Evolutionary conservation across 1,139 yeast species (phyloP).

Genomic region (Yamadazyma dendronema): DNA sequence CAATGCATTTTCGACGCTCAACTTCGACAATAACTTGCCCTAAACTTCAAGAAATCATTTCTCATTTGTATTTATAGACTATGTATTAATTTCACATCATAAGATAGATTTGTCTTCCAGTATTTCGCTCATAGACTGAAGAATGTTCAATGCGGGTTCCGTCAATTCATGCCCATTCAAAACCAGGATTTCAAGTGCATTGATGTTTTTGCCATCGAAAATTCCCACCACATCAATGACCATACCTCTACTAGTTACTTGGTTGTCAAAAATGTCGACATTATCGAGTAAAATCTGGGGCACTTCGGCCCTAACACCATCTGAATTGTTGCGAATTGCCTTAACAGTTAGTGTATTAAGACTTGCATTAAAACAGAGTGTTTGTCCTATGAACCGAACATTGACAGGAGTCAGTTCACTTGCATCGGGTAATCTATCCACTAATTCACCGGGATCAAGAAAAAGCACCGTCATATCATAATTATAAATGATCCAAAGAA

Average conservation of each 20-base stretch:
- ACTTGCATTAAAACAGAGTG: constrained; percentile 17
- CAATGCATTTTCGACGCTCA: constrained; percentile 4
- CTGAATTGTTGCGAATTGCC: background rate
- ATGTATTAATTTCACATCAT: too few relatives aligned
- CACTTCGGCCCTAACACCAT: background rate
- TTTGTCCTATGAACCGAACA: constrained; percentile 33
- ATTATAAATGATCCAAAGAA: background rate
- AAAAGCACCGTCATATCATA: constrained; percentile 25
- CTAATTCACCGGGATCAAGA: constrained; percentile 25
- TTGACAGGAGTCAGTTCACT: constrained; percentile 19
- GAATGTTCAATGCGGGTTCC: constrained; percentile 3
- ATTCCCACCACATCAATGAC: constrained; percentile 19
- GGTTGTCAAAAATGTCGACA: constrained; percentile 9
- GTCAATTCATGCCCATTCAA: constrained; percentile 6
- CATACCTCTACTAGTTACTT: constrained; percentile 14
- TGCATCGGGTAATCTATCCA: constrained; percentile 22
- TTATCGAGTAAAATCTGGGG: constrained; percentile 3
- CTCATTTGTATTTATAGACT: background rate
- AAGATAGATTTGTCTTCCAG: constrained; percentile 42
- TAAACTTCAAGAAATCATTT: background rate
- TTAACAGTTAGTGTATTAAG: constrained; percentile 5
- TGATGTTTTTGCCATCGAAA: constrained; percentile 16
- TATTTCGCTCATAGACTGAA: constrained; percentile 3
- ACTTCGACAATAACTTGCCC: constrained; percentile 2
- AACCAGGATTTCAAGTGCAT: constrained; percentile 5